A percentile compares a stretch with the other conserved stretches of the same genome.
These are phyloP conservation scores for Penicillium riverlandense DNA, from an alignment of 495 filamentous ascomycete genomes.

Conservation along the genomic window DNA sequence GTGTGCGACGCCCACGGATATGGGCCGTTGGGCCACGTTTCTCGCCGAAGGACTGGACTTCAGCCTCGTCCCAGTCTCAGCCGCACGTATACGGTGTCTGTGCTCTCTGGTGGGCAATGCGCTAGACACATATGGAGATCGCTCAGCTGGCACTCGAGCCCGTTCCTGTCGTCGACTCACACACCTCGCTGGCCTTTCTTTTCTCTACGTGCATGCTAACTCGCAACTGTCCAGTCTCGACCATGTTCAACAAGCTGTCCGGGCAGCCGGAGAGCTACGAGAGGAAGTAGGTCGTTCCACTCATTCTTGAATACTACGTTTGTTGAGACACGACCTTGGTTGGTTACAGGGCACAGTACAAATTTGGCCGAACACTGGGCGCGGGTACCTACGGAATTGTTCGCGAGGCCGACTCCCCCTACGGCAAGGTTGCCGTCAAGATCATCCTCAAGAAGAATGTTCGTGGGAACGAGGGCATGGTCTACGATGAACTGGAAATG, in stretches of 20 bases:
- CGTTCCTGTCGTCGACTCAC: background rate
- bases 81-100: too few relatives aligned
- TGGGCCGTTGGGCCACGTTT: too few relatives aligned
- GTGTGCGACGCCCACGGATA: background rate
- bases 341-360: constrained; percentile 64
- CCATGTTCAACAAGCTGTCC: constrained; percentile 94
- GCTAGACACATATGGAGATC: too few relatives aligned
- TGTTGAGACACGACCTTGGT: too few relatives aligned
- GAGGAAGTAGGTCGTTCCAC: constrained; percentile 63
- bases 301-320: too few relatives aligned
- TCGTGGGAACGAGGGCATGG: constrained; percentile 96
- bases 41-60: too few relatives aligned
- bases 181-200: background rate
- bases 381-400: constrained; percentile 99
- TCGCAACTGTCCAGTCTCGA: constrained; percentile 54
- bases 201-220: constrained; percentile 22
- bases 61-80: too few relatives aligned
- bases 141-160: too few relatives aligned
- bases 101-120: too few relatives aligned
- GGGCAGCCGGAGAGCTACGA: constrained; percentile 98
- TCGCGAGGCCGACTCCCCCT: constrained; percentile 73
- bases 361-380: constrained; percentile 86
- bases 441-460: constrained; percentile 99
- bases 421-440: constrained; percentile 87
- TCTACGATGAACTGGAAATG: constrained; percentile 93